Evolutionary conservation across 805 yeast species (phyloP), one percentile per base, ranked within the genome.

Genomic region (Candida sithepensis): DNA sequence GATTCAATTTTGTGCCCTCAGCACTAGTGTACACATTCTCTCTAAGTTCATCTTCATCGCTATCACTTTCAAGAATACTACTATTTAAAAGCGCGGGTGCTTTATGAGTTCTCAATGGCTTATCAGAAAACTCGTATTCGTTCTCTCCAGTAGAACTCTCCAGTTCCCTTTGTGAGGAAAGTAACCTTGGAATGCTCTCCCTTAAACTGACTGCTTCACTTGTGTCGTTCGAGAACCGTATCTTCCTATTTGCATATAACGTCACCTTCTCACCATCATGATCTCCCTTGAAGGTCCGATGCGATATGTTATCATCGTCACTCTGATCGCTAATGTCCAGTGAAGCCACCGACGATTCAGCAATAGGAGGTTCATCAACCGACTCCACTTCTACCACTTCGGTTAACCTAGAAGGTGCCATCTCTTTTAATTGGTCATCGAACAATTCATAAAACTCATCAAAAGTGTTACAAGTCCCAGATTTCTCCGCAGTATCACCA

Each of bases 81-180:
- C 7, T 16, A 16, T 21, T 34, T n/a, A 16, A 19, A 34, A 18
- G 18, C 6, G 18, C 6, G 18, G 18, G 21, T 34, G 20, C 14
- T 12, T 9, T 39, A 21, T 40, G 14, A 10, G 42, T 40, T 10
- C 23, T 28, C 9, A 40, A 30, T 18, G 42, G 42, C 3, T 19
- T 28, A 7, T 40, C 42, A n/a, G 42, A 40, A 18, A 26, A 40
- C 14, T 40, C 34, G 19, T 18, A 40, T 16, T 40, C 42, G 7
- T 39, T 23, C 10, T 39, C 32, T 18, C 32, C 34, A 30, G 16
- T 5, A 9, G 34, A 30, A 30, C 19, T 13, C 18, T 34, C 38
- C 16, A 12, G 5, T 30, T 30, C 16, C 16, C 5, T 30, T 30
- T 30, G 34, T 7, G 10, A 24, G 10, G 28, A 24, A 6, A 7